Percentiles rank a stretch among this genome's conserved stretches.
Conservation (phyloP, 2,329 filamentous ascomycete species). For the Ophiostoma pallidulum region DNA sequence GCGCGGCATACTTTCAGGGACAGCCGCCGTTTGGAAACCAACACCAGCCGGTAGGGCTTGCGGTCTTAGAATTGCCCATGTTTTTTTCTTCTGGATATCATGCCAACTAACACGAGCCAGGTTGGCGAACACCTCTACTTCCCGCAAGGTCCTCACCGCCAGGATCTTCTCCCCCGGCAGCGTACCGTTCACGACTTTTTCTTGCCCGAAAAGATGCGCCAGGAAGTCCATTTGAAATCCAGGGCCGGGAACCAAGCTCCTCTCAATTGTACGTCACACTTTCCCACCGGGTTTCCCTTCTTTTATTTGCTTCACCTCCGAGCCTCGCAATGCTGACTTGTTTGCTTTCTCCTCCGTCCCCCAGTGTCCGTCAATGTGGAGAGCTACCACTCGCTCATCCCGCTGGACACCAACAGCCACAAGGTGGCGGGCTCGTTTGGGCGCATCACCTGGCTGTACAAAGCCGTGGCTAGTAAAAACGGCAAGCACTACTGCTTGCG, state of each 20-base stretch:
- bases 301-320: too few species aligned
- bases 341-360: too few species aligned
- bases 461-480: conserved; percentile 80
- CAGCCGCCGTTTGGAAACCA: conserved; percentile 42
- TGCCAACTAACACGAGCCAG: conserved; percentile 27
- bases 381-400: conserved; percentile 86
- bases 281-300: too few species aligned
- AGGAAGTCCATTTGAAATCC: conserved; percentile 81
- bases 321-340: too few species aligned
- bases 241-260: conserved; percentile 80
- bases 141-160: conserved; percentile 70
- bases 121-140: conserved; percentile 91
- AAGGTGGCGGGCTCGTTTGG: conserved; percentile 47
- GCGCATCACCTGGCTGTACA: conserved; percentile 90
- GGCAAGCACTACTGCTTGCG: conserved; percentile 82
- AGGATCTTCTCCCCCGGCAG: conserved; percentile 77
- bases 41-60: conserved; percentile 50
- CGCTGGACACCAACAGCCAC: conserved; percentile 68
- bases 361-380: conserved; percentile 47
- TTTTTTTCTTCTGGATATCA: neutral
- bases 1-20: conserved; percentile 58
- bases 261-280: conserved; percentile 37
- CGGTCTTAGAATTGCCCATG: neutral
- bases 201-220: conserved; percentile 72
- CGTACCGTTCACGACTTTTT: conserved; percentile 86